Percentiles rank a stretch among this genome's conserved stretches.
Conservation (phyloP, 257 asterid genomes). For the Marsdenia floribunda region DNA sequence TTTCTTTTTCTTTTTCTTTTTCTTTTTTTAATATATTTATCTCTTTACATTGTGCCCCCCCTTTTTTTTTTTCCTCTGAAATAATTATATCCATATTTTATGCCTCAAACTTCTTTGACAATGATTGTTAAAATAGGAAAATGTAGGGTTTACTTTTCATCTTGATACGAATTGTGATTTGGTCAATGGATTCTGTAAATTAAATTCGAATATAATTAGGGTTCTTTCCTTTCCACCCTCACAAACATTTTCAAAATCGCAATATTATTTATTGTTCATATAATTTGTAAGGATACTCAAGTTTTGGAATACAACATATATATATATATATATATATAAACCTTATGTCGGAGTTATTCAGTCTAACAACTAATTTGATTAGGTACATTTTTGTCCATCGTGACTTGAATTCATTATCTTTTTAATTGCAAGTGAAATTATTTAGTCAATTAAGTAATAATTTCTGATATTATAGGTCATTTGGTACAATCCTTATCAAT, state of each 20-base stretch:
- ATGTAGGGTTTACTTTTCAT: neutral
- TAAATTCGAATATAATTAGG: neutral
- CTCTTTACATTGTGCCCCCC: too few species aligned
- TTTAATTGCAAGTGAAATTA: too few species aligned
- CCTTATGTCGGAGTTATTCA: too few species aligned
- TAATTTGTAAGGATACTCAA: neutral
- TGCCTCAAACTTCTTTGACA: constrained; percentile 4
- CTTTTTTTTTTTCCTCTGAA: neutral
- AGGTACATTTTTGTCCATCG: too few species aligned
- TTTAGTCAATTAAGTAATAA: too few species aligned
- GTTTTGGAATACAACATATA: neutral
- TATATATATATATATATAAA: too few species aligned
- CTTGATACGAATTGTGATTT: neutral
- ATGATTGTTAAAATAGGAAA: constrained; percentile 10
- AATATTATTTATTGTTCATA: too few species aligned
- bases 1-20: neutral
- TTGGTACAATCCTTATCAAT: too few species aligned
- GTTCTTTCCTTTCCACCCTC: neutral
- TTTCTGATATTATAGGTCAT: too few species aligned
- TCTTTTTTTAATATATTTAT: neutral
- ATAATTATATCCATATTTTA: neutral
- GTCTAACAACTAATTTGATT: too few species aligned
- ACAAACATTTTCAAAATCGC: neutral
- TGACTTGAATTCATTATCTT: too few species aligned
- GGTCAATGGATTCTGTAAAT: constrained; percentile 9